phyloP scores from a whole-genome alignment of 2,329 filamentous ascomycete genomes.

The Diplodia seriata region DNA sequence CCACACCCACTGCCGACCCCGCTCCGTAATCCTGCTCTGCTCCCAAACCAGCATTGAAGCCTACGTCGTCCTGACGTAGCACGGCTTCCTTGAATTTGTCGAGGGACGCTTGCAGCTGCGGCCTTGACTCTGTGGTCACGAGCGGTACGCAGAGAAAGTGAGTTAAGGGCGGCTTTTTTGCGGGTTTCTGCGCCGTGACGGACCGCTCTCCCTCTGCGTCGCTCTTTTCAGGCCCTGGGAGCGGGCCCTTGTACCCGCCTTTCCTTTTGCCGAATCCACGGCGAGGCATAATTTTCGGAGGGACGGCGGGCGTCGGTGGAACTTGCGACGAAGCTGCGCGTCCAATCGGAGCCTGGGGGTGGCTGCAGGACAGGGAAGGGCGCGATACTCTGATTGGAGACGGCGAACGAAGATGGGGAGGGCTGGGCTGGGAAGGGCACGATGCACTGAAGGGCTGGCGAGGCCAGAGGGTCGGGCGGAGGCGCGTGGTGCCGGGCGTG shows the following conservation, averaged over 20 bases:
- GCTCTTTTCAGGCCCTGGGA: not conserved
- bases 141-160: conserved; percentile 82
- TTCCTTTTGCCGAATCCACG: conserved; percentile 11
- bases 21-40: conserved; percentile 25
- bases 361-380: not conserved
- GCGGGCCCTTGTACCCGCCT: conserved; percentile 28
- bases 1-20: not conserved
- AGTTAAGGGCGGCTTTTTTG: conserved; percentile 61
- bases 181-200: not conserved
- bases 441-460: not conserved
- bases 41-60: conserved; percentile 3
- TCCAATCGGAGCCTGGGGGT: not conserved
- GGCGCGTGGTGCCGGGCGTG: not conserved
- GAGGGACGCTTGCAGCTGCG: conserved; percentile 70
- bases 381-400: not conserved
- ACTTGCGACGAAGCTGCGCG: not conserved
- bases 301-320: not conserved
- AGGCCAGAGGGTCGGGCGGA: not conserved
- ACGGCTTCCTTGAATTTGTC: conserved; percentile 67
- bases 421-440: not conserved
- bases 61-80: conserved; percentile 24
- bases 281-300: conserved; percentile 13
- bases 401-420: not conserved
- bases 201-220: not conserved
- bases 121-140: conserved; percentile 64